Percentiles rank a stretch among this genome's conserved stretches.
phyloP scores from a whole-genome alignment of 352 stramenopile species.

The Phytophthora palmivora region DNA sequence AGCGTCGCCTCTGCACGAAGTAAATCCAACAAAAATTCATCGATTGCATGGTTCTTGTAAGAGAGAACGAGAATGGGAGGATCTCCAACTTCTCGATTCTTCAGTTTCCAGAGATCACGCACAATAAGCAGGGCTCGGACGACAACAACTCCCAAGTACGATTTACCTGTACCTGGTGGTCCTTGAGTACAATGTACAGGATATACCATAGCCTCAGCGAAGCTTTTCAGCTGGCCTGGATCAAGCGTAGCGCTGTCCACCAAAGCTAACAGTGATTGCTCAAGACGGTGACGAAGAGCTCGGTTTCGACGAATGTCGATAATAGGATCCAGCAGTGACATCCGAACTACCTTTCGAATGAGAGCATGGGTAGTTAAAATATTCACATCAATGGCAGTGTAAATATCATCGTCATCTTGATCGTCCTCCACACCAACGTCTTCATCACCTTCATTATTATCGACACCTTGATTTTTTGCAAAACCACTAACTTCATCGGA shows the following conservation, averaged over 20 bases:
- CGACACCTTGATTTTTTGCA: not conserved
- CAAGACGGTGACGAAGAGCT: constrained; percentile 41
- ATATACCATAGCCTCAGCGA: constrained; percentile 73
- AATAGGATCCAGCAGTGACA: constrained; percentile 76
- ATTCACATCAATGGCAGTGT: not conserved
- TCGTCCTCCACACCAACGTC: not conserved
- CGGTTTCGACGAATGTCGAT: constrained; percentile 79
- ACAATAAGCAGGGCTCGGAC: constrained; percentile 82
- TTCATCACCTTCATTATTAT: not conserved
- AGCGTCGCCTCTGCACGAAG: constrained; percentile 57
- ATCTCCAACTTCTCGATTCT: constrained; percentile 66
- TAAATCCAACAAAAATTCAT: constrained; percentile 87
- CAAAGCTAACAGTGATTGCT: constrained; percentile 46
- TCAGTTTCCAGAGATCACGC: constrained; percentile 72
- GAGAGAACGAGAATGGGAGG: constrained; percentile 85
- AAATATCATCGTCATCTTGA: constrained; percentile 4
- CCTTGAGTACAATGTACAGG: constrained; percentile 91
- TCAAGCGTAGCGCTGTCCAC: constrained; percentile 68
- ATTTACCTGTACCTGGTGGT: constrained; percentile 90
- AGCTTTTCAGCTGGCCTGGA: constrained; percentile 75
- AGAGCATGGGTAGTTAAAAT: not conserved
- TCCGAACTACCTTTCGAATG: constrained; percentile 58
- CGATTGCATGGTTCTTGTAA: constrained; percentile 92
- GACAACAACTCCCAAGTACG: constrained; percentile 88
- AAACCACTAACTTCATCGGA: constrained; percentile 10